Evolutionary conservation across 331 rosid genomes (phyloP).

Genomic region (Spiraea crenata): DNA sequence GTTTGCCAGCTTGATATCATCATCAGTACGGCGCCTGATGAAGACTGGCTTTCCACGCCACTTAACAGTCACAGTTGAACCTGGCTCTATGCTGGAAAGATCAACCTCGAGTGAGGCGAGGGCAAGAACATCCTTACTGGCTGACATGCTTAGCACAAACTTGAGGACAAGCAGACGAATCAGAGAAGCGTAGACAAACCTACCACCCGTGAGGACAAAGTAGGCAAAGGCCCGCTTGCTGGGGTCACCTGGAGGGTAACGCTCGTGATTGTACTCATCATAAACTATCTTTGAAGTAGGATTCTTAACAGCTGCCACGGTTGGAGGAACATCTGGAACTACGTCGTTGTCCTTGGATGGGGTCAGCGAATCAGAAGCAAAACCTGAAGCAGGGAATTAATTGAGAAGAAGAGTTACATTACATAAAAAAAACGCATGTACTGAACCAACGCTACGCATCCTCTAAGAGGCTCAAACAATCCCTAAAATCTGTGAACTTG

Average conservation of each 20-base stretch:
- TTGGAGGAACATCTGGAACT: constrained; percentile 37
- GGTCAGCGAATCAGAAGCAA: constrained; percentile 33
- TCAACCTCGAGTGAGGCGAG: constrained; percentile 48
- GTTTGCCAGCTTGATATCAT: constrained; percentile 42
- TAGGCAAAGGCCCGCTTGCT: constrained; percentile 53
- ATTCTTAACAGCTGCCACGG: constrained; percentile 43
- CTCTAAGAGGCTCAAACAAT: neutral
- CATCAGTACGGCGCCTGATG: constrained; percentile 48
- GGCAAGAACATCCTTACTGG: constrained; percentile 50
- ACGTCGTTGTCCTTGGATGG: constrained; percentile 25
- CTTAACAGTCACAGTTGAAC: constrained; percentile 44
- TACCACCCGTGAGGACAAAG: constrained; percentile 46
- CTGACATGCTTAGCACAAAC: constrained; percentile 51
- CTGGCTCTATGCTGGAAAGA: constrained; percentile 46
- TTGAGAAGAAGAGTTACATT: neutral
- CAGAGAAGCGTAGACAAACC: constrained; percentile 48
- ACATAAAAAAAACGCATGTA: neutral
- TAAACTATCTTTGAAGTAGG: constrained; percentile 47
- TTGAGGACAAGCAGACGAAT: constrained; percentile 45
- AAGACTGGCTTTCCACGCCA: constrained; percentile 59
- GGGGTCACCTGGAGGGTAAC: constrained; percentile 50
- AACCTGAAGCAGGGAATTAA: constrained; percentile 29
- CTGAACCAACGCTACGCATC: neutral
- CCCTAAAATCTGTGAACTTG: neutral
- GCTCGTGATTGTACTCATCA: constrained; percentile 42